A percentile compares a stretch with the other conserved stretches of the same genome.
phyloP scores from a whole-genome alignment of 257 asterid genomes.

The Fraxinus quadrangulata region DNA sequence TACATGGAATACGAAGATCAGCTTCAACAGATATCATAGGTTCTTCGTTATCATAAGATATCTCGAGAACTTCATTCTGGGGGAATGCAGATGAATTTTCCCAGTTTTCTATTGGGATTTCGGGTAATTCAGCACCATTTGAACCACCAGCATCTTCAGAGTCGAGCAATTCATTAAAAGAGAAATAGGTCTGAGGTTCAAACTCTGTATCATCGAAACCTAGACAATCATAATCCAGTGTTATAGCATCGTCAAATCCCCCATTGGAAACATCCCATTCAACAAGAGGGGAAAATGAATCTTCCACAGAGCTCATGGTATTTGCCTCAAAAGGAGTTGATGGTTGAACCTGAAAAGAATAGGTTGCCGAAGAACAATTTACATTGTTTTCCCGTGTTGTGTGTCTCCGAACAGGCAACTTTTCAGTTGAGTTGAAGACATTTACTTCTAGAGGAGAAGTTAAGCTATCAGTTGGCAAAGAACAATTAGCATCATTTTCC shows the following conservation, averaged over 20 bases:
- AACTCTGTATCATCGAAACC: constrained; percentile 64
- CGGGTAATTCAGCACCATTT: constrained; percentile 34
- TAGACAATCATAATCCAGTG: constrained; percentile 48
- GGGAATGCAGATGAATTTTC: constrained; percentile 36
- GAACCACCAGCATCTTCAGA: constrained; percentile 46
- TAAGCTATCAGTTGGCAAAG: constrained; percentile 31
- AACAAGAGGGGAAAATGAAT: constrained; percentile 33
- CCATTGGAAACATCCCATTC: constrained; percentile 45
- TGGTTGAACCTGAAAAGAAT: constrained; percentile 24
- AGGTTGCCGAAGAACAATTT: constrained; percentile 33
- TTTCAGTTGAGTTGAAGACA: constrained; percentile 42
- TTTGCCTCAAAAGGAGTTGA: constrained; percentile 28
- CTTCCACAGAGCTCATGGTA: constrained; percentile 6
- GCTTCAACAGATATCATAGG: constrained; percentile 34
- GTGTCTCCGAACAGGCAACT: constrained; percentile 51
- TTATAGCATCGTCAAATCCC: constrained; percentile 44
- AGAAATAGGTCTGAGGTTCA: constrained; percentile 95
- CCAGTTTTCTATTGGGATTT: constrained; percentile 33
- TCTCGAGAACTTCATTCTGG: constrained; percentile 33
- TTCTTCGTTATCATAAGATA: constrained; percentile 36
- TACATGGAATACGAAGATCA: constrained; percentile 40
- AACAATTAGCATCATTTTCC: constrained; percentile 37
- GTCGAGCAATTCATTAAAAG: constrained; percentile 70
- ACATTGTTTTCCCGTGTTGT: constrained; percentile 24
- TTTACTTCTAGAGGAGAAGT: constrained; percentile 38